Conservation (phyloP, 768 basidiomycete genomes). For the Kwoniella sp. region DNA sequence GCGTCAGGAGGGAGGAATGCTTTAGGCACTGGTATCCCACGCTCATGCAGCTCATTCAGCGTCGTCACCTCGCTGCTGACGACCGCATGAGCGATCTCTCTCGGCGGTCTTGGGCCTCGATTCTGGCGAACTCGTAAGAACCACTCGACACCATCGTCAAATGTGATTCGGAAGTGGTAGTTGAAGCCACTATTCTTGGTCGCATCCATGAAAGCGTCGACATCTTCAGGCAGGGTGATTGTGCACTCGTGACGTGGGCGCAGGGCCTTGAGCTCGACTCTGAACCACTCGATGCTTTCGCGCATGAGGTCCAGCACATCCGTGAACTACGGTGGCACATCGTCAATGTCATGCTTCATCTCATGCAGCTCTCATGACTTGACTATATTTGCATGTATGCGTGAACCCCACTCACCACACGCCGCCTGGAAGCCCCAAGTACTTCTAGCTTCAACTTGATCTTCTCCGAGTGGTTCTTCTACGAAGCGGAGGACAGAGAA, state of each 20-base stretch:
- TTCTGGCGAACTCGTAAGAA: constrained; percentile 10
- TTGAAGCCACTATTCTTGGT: constrained; percentile 4
- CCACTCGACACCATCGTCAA: constrained; percentile 16
- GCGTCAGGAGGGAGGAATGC: background rate
- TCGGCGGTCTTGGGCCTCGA: background rate
- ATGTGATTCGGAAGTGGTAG: constrained; percentile 8
- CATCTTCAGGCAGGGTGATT: constrained; percentile 2
- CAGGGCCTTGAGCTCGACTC: background rate
- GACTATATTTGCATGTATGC: too few species aligned
- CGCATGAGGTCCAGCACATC: background rate
- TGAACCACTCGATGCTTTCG: background rate
- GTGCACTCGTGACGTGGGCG: constrained; percentile 4
- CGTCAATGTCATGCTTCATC: too few species aligned
- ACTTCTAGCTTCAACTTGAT: too few species aligned
- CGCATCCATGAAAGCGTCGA: background rate
- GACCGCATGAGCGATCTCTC: background rate
- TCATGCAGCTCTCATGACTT: too few species aligned
- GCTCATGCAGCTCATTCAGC: background rate
- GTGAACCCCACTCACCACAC: too few species aligned
- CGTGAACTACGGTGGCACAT: background rate
- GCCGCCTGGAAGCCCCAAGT: too few species aligned
- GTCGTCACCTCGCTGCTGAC: constrained; percentile 11
- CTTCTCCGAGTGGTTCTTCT: too few species aligned
- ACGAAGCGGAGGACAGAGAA: too few species aligned
- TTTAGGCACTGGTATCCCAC: constrained; percentile 2